These are phyloP conservation scores for Suillus subalutaceus DNA, from an alignment of 768 basidiomycete species.

Conservation along the genomic window DNA sequence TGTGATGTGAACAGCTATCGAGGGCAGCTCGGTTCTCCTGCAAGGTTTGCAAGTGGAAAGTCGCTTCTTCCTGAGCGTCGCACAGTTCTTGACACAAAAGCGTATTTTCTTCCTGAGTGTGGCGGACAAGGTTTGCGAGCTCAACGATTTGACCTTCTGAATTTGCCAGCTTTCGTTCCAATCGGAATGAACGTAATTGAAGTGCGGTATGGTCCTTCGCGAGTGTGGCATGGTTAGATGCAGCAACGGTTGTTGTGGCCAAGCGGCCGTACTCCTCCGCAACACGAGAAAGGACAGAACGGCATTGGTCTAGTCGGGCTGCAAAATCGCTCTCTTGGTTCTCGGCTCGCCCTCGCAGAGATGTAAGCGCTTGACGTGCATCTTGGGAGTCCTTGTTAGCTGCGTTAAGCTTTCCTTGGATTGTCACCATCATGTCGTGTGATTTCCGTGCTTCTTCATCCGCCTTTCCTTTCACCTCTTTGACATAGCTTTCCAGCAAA, in stretches of 20 bases:
- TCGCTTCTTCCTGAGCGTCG: slow-evolving; percentile 21
- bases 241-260: slow-evolving; percentile 44
- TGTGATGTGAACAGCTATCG: slow-evolving; percentile 1
- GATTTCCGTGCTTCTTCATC: slow-evolving; percentile 44
- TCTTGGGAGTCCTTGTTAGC: slow-evolving; percentile 40
- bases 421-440: slow-evolving; percentile 33
- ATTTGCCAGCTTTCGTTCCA: slow-evolving; percentile 71
- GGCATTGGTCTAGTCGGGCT: slow-evolving; percentile 54
- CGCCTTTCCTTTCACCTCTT: slow-evolving; percentile 44
- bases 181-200: slow-evolving; percentile 48
- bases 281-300: slow-evolving; percentile 45
- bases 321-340: slow-evolving; percentile 50
- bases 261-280: slow-evolving; percentile 60
- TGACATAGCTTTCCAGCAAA: slow-evolving; percentile 44
- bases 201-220: slow-evolving; percentile 41
- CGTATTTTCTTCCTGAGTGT: slow-evolving; percentile 53
- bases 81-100: slow-evolving; percentile 37
- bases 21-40: slow-evolving; percentile 11
- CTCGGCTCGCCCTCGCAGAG: slow-evolving; percentile 34
- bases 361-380: slow-evolving; percentile 35
- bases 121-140: slow-evolving; percentile 62
- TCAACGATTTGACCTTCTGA: slow-evolving; percentile 69
- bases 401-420: slow-evolving; percentile 42
- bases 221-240: slow-evolving; percentile 39
- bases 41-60: slow-evolving; percentile 18